Percentiles rank a stretch among this genome's conserved stretches.
Evolutionary conservation across 768 basidiomycete genomes (phyloP).

Genomic region (Serendipita sp.): DNA sequence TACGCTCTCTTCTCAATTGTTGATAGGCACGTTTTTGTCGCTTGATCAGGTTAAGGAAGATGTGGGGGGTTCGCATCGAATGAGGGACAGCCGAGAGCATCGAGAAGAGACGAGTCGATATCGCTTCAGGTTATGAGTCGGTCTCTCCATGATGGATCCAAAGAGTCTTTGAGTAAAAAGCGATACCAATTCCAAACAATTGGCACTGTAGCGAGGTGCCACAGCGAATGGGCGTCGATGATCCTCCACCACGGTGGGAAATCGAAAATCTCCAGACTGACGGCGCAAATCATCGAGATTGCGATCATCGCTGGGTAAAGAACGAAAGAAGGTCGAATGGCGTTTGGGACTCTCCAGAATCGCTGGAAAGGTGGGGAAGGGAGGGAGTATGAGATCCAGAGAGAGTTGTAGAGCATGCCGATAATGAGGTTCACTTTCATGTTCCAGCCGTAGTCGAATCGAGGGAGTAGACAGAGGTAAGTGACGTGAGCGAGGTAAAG

Average conservation of each 20-base stretch:
- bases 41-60: no score
- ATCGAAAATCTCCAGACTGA: conserved; percentile 73
- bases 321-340: conserved; percentile 40
- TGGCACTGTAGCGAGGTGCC: conserved; percentile 77
- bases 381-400: conserved; percentile 66
- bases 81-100: no score
- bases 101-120: no score
- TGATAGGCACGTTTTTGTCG: no score
- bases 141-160: conserved; percentile 47
- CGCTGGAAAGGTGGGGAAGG: conserved; percentile 35
- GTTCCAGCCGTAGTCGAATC: conserved; percentile 91
- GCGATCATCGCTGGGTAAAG: conserved; percentile 42
- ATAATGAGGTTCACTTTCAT: conserved; percentile 65
- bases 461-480: conserved; percentile 57
- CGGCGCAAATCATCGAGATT: conserved; percentile 50
- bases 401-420: conserved; percentile 58
- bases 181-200: conserved; percentile 70
- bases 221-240: conserved; percentile 82
- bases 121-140: neutral
- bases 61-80: no score
- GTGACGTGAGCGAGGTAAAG: conserved; percentile 53
- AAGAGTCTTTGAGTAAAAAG: conserved; percentile 61
- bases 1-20: no score
- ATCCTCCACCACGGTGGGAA: conserved; percentile 64
- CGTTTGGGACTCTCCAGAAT: conserved; percentile 31